Conservation (phyloP, 306 rosid genomes). For the Begonia masoniana region DNA sequence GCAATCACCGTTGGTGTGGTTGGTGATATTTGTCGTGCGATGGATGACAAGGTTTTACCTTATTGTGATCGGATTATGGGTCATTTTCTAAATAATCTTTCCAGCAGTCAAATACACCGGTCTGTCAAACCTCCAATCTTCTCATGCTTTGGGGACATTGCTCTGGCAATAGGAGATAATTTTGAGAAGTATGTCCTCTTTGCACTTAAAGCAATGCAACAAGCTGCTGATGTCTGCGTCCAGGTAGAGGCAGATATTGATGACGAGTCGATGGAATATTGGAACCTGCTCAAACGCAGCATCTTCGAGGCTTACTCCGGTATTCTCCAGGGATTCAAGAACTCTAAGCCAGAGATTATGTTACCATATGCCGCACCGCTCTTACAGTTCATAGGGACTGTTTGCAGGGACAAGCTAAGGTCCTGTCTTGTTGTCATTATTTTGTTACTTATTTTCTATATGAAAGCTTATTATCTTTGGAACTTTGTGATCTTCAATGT, state of each 20-base stretch:
- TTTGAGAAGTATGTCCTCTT: conserved; percentile 23
- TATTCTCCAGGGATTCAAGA: conserved; percentile 22
- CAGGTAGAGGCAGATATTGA: conserved; percentile 15
- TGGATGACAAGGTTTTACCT: conserved; percentile 21
- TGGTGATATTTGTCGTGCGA: conserved; percentile 21
- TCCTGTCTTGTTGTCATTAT: neutral
- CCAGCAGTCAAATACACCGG: conserved; percentile 16
- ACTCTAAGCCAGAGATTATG: conserved; percentile 23
- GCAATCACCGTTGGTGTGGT: conserved; percentile 29
- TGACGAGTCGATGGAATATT: conserved; percentile 16
- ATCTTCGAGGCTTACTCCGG: conserved; percentile 31
- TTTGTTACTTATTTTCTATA: neutral
- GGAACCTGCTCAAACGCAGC: conserved; percentile 24
- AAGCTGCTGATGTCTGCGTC: conserved; percentile 22
- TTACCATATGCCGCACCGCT: conserved; percentile 23
- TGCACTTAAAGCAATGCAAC: conserved; percentile 22
- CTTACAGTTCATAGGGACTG: conserved; percentile 22
- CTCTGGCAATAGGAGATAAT: conserved; percentile 22
- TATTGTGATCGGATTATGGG: conserved; percentile 23
- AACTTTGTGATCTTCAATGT: neutral
- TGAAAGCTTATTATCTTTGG: neutral
- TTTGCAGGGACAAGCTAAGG: conserved; percentile 16
- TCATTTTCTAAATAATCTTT: conserved; percentile 14
- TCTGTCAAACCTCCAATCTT: conserved; percentile 31
- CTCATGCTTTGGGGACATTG: conserved; percentile 25